Conservation (phyloP, 371 early-diverging fungal species). For the Umbelopsis sp. region DNA sequence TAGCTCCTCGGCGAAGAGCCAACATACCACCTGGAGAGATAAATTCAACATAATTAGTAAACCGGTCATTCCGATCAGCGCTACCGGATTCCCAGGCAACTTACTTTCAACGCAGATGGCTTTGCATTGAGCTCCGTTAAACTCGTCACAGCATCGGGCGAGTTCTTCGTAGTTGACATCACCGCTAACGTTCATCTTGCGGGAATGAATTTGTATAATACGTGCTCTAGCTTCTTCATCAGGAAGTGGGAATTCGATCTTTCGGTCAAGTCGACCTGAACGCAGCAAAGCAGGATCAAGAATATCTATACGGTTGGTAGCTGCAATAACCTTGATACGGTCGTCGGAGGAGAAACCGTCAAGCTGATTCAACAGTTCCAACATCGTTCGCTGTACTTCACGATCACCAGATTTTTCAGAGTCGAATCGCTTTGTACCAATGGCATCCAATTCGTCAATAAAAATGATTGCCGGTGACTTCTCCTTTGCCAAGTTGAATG, state of each 20-base stretch:
- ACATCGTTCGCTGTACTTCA: conserved; percentile 99
- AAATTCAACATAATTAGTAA: background rate
- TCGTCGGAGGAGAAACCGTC: conserved; percentile 99
- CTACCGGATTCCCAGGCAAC: background rate
- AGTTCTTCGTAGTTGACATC: conserved; percentile 99
- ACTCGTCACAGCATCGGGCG: conserved; percentile 98
- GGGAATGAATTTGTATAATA: conserved; percentile 99
- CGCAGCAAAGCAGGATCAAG: conserved; percentile 99
- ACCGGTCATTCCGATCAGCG: background rate
- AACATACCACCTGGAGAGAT: conserved; percentile 82
- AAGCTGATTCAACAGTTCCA: conserved; percentile 99
- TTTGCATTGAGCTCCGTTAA: conserved; percentile 99
- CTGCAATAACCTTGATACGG: conserved; percentile 99
- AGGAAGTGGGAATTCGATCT: conserved; percentile 99
- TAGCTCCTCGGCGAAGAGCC: conserved; percentile 92
- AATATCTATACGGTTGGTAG: conserved; percentile 99
- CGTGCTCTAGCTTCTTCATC: conserved; percentile 98
- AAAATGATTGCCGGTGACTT: conserved; percentile 99
- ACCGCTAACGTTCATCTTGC: conserved; percentile 97
- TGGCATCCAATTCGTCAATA: conserved; percentile 99
- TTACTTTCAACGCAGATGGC: conserved; percentile 93
- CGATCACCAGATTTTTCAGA: conserved; percentile 99
- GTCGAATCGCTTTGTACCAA: conserved; percentile 99
- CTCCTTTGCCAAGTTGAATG: conserved; percentile 98
- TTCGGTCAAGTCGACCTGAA: conserved; percentile 99